Base-by-base conservation (phyloP, 2,329 filamentous ascomycete species). In the Apiospora sp. region DNA sequence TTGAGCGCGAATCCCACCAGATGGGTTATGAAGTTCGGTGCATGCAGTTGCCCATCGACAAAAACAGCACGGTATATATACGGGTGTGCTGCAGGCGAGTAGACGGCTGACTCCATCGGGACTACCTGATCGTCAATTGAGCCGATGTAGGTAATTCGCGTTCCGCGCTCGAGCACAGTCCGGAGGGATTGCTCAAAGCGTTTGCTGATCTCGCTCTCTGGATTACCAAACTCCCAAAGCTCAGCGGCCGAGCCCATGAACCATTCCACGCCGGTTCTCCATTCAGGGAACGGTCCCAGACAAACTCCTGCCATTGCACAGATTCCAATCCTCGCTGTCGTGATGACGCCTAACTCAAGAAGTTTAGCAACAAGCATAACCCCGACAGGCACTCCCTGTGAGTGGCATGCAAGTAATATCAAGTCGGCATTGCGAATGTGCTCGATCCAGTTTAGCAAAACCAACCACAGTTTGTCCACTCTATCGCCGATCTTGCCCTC, bases 121-220 rank as follows among this genome's bases (percentile, higher is more conserved):
- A 99, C 95, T 2, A 99, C 87, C 82, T 99, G 96, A 82, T 99
- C 96, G 81, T 99, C 96, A 70, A 99, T 97, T 82, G 95, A 98
- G 71, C 96, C 96, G 73, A 97, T 88, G 80, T 95, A 98, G 0
- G 95, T 93, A 68, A 98, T 90, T 54, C 94, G 90, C 19, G 94
- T 94, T 16, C 95, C 95, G 77, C 94, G 92, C 22, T 92, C 88
- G 8, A 99, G 85, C 1, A 93, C 92, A 13, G 89, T 89, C 78
- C 93, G 91, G 3, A 98, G 84, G 0, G 95, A 91, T 41, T 91
- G 86, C 77, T 94, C 91, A 76, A 98, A 97, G 76, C 93, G 90
- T 78, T 92, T 92, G 0, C 94, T 96, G 16, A 98, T 93, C 71
- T 91, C 88, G 79, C 94, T 98, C 72, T 93, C 89, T 0, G 93